Evolutionary conservation across 495 filamentous ascomycete genomes (phyloP), one percentile per base, ranked within the genome.

Genomic region (Hypoxylon cercidicola): DNA sequence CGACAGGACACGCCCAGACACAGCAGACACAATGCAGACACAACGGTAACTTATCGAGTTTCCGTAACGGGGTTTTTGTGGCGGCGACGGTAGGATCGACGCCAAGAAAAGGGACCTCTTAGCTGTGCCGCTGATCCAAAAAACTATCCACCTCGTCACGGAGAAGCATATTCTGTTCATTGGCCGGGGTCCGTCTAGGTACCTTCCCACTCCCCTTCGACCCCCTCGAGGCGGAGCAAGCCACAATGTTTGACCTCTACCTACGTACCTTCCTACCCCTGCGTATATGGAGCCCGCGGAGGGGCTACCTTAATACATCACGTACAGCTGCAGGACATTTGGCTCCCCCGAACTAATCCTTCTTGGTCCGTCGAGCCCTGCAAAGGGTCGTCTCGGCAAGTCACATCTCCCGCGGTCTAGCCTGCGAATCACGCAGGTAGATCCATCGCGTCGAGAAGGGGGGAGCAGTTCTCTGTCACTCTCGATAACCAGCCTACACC

Each of bases 61-160:
- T 43, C 66, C 61, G 61, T 50, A 69, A 69, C 66, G 61, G 66
- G 65, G 55, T 56, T 61, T 66, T 69, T 55, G 61, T 69, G 66
- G 61, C 66, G 53, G 61, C 56, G 44, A 60, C 45, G 45, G 66
- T 69, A 65, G 66, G 66, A 69, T 69, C 61, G 46, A 57, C 56
- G 66, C 66, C 66, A 69, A 69, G 66, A 58, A 47, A 60, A 52
- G 41, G 65, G 39, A 44, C 54, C 46, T 63, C 55, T 67, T 55
- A 55, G 39, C 60, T 60, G 60, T 68, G 65, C 55, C 50, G 59
- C 54, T 55, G 44, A 63, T 62, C 60, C 60, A 68, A 47, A 63
- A 37, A 68, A 54, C 49, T 44, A 25, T 68, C 46, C 49, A 60
- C 48, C 54, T 62, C 34, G 64, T 68, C 54, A 68, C 59, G 25